These are phyloP conservation scores for Takakia lepidozioides DNA, from an alignment of 225 moss, liverwort and hornwort genomes.

Conservation along the genomic window DNA sequence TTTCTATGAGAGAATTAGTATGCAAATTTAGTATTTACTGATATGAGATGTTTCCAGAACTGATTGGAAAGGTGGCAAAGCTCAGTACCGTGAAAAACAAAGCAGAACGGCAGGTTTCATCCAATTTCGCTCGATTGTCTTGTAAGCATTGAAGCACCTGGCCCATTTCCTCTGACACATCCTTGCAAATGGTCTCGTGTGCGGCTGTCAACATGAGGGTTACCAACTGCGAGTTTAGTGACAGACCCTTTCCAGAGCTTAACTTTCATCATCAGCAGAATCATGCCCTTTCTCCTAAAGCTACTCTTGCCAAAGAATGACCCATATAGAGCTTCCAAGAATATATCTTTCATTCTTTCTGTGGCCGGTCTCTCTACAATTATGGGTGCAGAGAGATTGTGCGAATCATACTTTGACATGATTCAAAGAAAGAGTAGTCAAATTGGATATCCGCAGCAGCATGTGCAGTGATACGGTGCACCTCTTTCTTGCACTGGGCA, in stretches of 20 bases:
- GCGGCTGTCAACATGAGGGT: background rate
- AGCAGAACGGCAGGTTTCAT: conserved; percentile 23
- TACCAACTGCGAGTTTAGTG: too few species aligned
- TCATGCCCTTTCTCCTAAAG: too few species aligned
- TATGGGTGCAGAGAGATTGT: background rate
- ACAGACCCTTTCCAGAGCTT: too few species aligned
- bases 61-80: too few species aligned
- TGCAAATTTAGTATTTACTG: too few species aligned
- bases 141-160: conserved; percentile 40
- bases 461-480: conserved; percentile 27
- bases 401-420: conserved; percentile 26
- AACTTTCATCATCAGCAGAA: too few species aligned
- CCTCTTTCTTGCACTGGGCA: conserved; percentile 30
- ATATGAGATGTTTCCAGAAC: too few species aligned
- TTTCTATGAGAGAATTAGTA: too few species aligned
- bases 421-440: conserved; percentile 22
- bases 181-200: conserved; percentile 11
- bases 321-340: background rate
- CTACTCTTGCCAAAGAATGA: too few species aligned
- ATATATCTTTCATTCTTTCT: background rate
- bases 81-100: conserved; percentile 27
- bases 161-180: conserved; percentile 9
- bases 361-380: background rate
- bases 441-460: conserved; percentile 39
- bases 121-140: conserved; percentile 14